phyloP scores from a whole-genome alignment of 1,139 yeast genomes.

The Yamadazyma songkhlaensis region DNA sequence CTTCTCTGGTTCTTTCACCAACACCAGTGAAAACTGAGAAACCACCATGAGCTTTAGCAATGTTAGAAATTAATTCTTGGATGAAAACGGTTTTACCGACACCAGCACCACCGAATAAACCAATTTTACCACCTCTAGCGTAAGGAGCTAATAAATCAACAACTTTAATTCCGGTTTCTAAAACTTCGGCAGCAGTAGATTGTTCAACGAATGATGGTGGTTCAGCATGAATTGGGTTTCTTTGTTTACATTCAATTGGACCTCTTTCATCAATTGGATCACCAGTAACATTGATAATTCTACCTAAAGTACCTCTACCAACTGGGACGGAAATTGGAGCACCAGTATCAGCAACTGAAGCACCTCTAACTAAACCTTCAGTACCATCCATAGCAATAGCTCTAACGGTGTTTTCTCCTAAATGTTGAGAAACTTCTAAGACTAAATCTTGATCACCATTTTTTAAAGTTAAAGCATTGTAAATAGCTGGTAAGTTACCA shows the following conservation, averaged over 20 bases:
- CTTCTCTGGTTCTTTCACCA: slow-evolving; percentile 99
- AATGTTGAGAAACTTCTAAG: slow-evolving; percentile 98
- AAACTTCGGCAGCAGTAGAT: slow-evolving; percentile 95
- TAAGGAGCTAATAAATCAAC: slow-evolving; percentile 99
- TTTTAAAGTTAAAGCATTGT: slow-evolving; percentile 91
- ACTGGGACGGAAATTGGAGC: slow-evolving; percentile 98
- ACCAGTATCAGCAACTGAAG: slow-evolving; percentile 89
- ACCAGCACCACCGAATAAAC: slow-evolving; percentile 99
- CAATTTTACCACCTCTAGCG: slow-evolving; percentile 99
- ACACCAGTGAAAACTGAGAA: slow-evolving; percentile 99
- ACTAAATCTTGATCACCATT: slow-evolving; percentile 70
- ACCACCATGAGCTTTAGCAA: slow-evolving; percentile 99
- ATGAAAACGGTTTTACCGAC: slow-evolving; percentile 99
- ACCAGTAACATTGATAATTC: slow-evolving; percentile 98
- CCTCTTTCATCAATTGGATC: slow-evolving; percentile 99
- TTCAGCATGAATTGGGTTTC: slow-evolving; percentile 97
- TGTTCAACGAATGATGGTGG: slow-evolving; percentile 96
- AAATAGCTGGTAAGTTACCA: slow-evolving; percentile 94
- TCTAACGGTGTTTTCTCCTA: slow-evolving; percentile 99
- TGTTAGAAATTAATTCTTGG: slow-evolving; percentile 99
- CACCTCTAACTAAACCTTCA: slow-evolving; percentile 99
- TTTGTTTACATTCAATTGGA: slow-evolving; percentile 87
- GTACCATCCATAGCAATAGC: slow-evolving; percentile 99
- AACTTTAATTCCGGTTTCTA: slow-evolving; percentile 99
- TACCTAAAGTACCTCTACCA: slow-evolving; percentile 98